phyloP scores from a whole-genome alignment of 148 eudicot species.

The Chenopodium quinoa region DNA sequence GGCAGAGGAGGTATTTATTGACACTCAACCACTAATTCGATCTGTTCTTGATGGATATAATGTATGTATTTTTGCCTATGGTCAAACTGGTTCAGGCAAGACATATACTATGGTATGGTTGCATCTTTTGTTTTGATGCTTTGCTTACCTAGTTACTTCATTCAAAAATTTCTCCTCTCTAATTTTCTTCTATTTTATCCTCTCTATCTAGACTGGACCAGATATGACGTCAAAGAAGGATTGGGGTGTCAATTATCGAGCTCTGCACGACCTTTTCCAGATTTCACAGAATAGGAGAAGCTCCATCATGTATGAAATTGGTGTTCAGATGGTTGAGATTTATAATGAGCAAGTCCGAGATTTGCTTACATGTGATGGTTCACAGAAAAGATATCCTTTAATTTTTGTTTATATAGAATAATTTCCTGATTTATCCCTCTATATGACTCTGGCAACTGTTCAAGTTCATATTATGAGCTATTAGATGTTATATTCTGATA shows the following conservation, averaged over 20 bases:
- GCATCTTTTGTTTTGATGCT: not conserved
- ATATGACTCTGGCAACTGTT: not conserved
- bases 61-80: constrained; percentile 93
- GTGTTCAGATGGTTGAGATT: constrained; percentile 92
- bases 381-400: constrained; percentile 84
- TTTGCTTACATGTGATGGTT: constrained; percentile 53
- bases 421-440: not conserved
- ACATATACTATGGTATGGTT: constrained; percentile 84
- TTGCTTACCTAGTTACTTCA: not conserved
- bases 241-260: constrained; percentile 94
- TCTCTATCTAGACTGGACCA: constrained; percentile 61
- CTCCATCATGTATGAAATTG: constrained; percentile 65
- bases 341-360: constrained; percentile 97
- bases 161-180: not conserved
- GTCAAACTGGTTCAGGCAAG: constrained; percentile 95
- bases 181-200: constrained; percentile 8
- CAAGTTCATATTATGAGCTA: not conserved
- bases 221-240: constrained; percentile 56
- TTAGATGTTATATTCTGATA: not conserved
- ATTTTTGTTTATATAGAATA: not conserved
- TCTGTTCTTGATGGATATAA: constrained; percentile 91
- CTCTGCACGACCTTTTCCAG: constrained; percentile 75
- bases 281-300: constrained; percentile 69
- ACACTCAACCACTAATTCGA: constrained; percentile 79
- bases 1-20: constrained; percentile 83